Evolutionary conservation across 352 stramenopile genomes (phyloP).

Genomic region (Pythium insidiosum): DNA sequence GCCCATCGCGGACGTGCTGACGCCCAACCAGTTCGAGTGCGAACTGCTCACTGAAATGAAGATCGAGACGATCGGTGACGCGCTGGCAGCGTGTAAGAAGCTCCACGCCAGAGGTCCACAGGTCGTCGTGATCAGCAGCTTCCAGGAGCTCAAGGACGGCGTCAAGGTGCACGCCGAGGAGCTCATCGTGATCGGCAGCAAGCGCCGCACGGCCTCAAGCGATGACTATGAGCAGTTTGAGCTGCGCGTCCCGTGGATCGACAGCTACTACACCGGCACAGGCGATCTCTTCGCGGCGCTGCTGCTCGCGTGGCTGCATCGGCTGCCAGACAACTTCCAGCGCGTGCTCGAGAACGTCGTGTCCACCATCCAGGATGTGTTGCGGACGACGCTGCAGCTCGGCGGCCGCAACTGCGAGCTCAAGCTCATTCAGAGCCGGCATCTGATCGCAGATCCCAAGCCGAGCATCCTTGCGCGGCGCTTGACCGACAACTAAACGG

Average conservation of each 20-base stretch:
- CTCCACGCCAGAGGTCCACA: slow-evolving; percentile 62
- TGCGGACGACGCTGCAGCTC: slow-evolving; percentile 53
- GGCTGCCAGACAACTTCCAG: slow-evolving; percentile 53
- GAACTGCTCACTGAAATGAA: slow-evolving; percentile 70
- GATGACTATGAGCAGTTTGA: slow-evolving; percentile 64
- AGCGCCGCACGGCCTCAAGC: slow-evolving; percentile 12
- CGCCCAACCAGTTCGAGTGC: slow-evolving; percentile 83
- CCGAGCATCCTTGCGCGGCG: slow-evolving; percentile 39
- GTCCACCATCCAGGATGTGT: slow-evolving; percentile 74
- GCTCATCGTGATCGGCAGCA: slow-evolving; percentile 64
- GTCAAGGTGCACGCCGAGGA: slow-evolving; percentile 19
- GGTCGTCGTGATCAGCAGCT: slow-evolving; percentile 81
- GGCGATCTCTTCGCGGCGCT: slow-evolving; percentile 77
- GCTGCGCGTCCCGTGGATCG: slow-evolving; percentile 66
- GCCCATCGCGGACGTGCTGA: slow-evolving; percentile 77
- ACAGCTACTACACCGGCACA: slow-evolving; percentile 81
- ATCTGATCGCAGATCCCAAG: slow-evolving; percentile 53
- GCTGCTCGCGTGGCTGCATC: slow-evolving; percentile 73
- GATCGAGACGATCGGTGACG: slow-evolving; percentile 55
- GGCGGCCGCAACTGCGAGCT: slow-evolving; percentile 69
- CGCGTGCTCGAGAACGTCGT: slow-evolving; percentile 65
- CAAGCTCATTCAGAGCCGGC: slow-evolving; percentile 75
- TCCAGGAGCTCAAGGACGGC: slow-evolving; percentile 32
- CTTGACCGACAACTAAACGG: too few species aligned
- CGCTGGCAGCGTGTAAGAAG: slow-evolving; percentile 59